Base-by-base conservation (phyloP, 169 alveolate genomes). In the Plasmodium chabaudi region DNA sequence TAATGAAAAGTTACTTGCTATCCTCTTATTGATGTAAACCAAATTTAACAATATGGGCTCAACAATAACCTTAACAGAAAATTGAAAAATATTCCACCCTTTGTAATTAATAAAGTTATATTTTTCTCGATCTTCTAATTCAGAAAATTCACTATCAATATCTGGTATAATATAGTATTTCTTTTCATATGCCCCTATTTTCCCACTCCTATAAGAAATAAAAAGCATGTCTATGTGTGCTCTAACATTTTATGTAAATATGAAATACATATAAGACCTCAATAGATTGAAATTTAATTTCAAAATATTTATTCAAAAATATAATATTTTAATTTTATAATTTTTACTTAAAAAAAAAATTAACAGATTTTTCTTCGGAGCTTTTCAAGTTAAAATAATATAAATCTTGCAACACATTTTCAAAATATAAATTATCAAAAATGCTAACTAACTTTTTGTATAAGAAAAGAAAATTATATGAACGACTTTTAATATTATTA, bases 21-120 rank as follows among this genome's bases (percentile, higher is more conserved):
- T 59, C 13, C 44, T 55, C 47, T 59, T 69, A 79, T 79, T 79
- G 34, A 79, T 51, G 42, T 13, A 15, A 9, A 79, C 49, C 61
- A 79, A 79, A 79, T 79, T 79, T 79, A 79, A 53, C 65, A 79
- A 57, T 60, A 79, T 9, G 13, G 89, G 89, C 23, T 79, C 89
- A 55, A 79, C 75, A 19, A 79, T 65, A 63, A 51, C 82, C 19
- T 79, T 79, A 65, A 79, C n/a, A 17, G 47, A 67, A 68, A 79
- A 79, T 15, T 69, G 53, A 79, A 79, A 79, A 67, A 79, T 60
- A 63, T 79, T 79, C 59, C 65, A 39, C 51, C 68, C 49, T 10
- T 67, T 67, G 15, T n/a, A 55, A 25, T 64, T 65, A 49, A 65
- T n/a, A 39, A 79, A 55, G 15, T 67, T 63, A 13, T 34, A 56